Percentiles rank a stretch among this genome's conserved stretches.
These are phyloP conservation scores for Scutellaria barbata DNA, from an alignment of 257 asterid species.

Conservation along the genomic window DNA sequence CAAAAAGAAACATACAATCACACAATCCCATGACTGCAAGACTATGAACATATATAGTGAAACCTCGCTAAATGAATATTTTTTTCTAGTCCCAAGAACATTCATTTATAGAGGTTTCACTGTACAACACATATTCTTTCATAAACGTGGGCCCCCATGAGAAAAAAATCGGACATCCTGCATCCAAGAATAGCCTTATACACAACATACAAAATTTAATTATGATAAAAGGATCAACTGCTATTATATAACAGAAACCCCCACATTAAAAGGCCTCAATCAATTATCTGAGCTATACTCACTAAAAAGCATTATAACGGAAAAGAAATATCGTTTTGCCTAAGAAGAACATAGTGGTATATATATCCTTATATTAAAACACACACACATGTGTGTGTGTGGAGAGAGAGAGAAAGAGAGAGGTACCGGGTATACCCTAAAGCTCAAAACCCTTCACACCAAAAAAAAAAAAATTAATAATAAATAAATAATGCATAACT, in stretches of 20 bases:
- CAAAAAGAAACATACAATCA: background rate
- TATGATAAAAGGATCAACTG: background rate
- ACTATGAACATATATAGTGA: constrained; percentile 3
- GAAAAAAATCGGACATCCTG: background rate
- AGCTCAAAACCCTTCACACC: constrained; percentile 15
- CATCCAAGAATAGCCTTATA: background rate
- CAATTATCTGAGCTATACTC: background rate
- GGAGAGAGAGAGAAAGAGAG: no score
- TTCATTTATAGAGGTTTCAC: no score
- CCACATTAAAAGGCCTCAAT: background rate
- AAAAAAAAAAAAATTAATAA: background rate
- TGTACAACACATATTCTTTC: background rate
- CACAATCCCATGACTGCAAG: constrained; percentile 6
- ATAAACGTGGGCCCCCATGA: no score
- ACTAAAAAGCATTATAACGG: background rate
- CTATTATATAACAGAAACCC: background rate
- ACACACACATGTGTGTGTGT: no score
- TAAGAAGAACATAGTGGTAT: no score
- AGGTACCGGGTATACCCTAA: background rate
- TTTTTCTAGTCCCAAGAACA: no score
- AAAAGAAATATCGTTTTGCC: background rate
- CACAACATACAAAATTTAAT: background rate
- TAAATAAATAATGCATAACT: background rate
- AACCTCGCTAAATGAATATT: no score
- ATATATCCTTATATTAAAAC: no score